Base-by-base conservation (phyloP, 2,329 filamentous ascomycete genomes). In the Blastomyces gilchristii region DNA sequence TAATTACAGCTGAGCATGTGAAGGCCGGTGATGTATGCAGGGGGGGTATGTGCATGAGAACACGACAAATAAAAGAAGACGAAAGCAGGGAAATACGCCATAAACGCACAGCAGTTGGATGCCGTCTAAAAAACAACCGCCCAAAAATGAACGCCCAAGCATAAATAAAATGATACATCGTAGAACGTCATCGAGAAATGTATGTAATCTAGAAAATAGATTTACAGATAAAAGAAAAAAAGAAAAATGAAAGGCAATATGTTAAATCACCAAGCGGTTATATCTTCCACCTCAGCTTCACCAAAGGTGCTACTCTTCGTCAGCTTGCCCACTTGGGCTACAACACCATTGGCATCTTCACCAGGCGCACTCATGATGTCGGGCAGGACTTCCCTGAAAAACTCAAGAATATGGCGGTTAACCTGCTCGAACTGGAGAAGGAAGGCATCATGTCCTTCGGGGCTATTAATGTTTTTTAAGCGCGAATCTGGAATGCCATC, bases 381-480 rank as follows among this genome's bases (percentile, higher is more conserved):
- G 0, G 91, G 90, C 39, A 99, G 75, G 2, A 88, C 86, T 69
- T 93, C 86, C 64, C 87, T 83, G 75, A 99, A 80, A 73, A 99
- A 99, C 1, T 84, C 84, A 22, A 97, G 77, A 59, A 97, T 86
- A 72, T 96, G 90, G 41, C 80, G 82, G 76, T 99, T 99, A 64
- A 97, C 94, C 77, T 97, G 93, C 78, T 97, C 91, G 72, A 99
- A 99, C 75, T 99, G 93, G 62, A 99, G 78, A 70, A 99, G 77
- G 75, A 99, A 99, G 0, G 94, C 94, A 75, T 99, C 94, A 71
- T 99, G 94, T 0, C 94, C 94, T 73, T 99, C 94, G 0, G 91
- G 89, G 65, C 89, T 95, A 71, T 97, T 91, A 64, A 99, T 99
- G 57, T 87, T 90, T 75, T 91, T 87, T 34, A 99, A 78, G 12